Evolutionary conservation across 306 rosid species (phyloP).

Genomic region (Rosa persica): DNA sequence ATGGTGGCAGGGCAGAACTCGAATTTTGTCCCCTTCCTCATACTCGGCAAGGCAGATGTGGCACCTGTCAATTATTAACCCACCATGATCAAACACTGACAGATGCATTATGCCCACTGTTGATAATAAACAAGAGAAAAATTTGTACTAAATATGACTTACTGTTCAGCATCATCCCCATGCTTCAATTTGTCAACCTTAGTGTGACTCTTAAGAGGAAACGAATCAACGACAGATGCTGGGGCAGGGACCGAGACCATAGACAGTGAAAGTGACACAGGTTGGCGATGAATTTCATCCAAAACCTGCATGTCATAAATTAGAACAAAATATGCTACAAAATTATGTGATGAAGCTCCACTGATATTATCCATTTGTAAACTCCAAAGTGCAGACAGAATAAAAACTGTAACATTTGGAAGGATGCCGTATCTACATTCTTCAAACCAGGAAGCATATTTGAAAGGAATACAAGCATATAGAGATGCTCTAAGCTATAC

Average conservation of each 20-base stretch:
- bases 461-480: neutral
- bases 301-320: constrained; percentile 58
- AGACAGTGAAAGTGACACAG: constrained; percentile 72
- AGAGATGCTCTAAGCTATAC: neutral
- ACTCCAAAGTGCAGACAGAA: neutral
- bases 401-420: neutral
- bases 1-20: constrained; percentile 92
- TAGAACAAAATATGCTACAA: constrained; percentile 6
- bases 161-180: constrained; percentile 66
- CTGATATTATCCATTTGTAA: neutral
- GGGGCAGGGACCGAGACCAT: constrained; percentile 96
- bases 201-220: constrained; percentile 75
- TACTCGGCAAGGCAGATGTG: constrained; percentile 94
- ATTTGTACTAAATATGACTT: constrained; percentile 30
- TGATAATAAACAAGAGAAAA: neutral
- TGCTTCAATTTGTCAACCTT: constrained; percentile 48
- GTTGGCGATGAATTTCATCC: constrained; percentile 96
- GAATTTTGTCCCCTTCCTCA: constrained; percentile 87
- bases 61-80: constrained; percentile 53
- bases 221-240: constrained; percentile 77
- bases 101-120: neutral
- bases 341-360: neutral
- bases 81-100: constrained; percentile 14
- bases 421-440: neutral
- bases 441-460: neutral